phyloP scores from a whole-genome alignment of 2,329 filamentous ascomycete species.

The Botrytis fragariae region DNA sequence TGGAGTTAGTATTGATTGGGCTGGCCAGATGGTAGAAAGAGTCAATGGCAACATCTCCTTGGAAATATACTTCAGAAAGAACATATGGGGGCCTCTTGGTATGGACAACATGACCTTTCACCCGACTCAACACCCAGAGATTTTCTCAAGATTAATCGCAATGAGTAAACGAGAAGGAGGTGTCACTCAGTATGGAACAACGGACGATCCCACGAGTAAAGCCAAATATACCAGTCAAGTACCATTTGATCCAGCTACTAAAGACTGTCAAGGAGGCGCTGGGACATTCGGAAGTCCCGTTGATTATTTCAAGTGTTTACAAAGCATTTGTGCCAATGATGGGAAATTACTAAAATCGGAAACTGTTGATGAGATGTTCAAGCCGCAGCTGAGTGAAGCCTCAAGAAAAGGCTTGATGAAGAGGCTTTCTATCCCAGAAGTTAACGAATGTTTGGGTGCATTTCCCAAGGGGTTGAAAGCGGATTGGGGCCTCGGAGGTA shows the following conservation, averaged over 20 bases:
- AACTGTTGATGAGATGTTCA: conserved; percentile 48
- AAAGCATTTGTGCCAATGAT: conserved; percentile 49
- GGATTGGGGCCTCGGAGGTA: conserved; percentile 44
- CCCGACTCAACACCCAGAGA: conserved; percentile 22
- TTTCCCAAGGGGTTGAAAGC: conserved; percentile 40
- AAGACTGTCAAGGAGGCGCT: conserved; percentile 38
- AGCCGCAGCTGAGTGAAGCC: conserved; percentile 44
- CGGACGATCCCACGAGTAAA: conserved; percentile 23
- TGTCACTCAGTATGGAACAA: conserved; percentile 21
- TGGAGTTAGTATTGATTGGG: conserved; percentile 53
- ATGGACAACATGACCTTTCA: conserved; percentile 30
- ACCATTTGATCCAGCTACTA: conserved; percentile 18
- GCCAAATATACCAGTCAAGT: conserved; percentile 20
- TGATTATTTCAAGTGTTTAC: conserved; percentile 47
- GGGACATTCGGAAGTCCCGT: conserved; percentile 40
- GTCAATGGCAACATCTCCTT: conserved; percentile 26
- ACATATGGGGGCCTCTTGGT: conserved; percentile 42
- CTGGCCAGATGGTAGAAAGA: conserved; percentile 50
- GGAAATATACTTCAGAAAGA: conserved; percentile 45
- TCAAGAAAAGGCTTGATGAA: conserved; percentile 32
- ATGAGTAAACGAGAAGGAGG: conserved; percentile 29
- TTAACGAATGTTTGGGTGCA: conserved; percentile 28
- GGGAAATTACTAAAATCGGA: conserved; percentile 45
- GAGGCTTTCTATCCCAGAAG: conserved; percentile 19
- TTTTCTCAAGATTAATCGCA: conserved; percentile 26